These are phyloP conservation scores for Malus hybrid DNA, from an alignment of 331 rosid genomes.

Conservation along the genomic window DNA sequence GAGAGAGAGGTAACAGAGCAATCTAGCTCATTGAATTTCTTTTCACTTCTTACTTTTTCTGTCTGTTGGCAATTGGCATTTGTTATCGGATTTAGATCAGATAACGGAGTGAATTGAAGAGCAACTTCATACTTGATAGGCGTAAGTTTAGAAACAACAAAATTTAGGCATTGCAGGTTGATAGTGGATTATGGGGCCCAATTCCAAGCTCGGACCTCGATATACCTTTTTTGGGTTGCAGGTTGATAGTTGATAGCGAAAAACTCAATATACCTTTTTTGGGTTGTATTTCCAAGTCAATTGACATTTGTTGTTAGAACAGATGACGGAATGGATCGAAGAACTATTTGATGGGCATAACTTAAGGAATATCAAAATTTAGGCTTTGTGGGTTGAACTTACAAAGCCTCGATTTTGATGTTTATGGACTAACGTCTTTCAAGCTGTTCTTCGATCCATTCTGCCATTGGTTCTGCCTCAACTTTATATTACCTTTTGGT, in stretches of 20 bases:
- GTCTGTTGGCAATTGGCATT: neutral
- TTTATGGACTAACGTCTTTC: neutral
- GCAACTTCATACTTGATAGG: neutral
- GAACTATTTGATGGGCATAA: neutral
- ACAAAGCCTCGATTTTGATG: neutral
- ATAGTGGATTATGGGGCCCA: neutral
- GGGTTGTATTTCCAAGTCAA: neutral
- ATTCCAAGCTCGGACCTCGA: neutral
- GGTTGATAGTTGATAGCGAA: too few relatives aligned
- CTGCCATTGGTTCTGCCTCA: neutral
- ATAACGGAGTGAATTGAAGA: neutral
- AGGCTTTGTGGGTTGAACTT: too few relatives aligned
- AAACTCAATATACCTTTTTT: too few relatives aligned
- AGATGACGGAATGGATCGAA: neutral
- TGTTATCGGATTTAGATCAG: neutral
- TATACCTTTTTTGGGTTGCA: neutral
- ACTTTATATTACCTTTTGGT: neutral
- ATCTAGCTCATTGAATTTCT: neutral
- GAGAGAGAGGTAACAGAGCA: constrained; percentile 83
- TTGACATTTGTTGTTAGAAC: neutral
- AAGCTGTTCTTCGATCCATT: neutral
- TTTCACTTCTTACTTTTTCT: neutral
- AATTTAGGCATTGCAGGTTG: neutral
- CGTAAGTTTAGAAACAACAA: neutral
- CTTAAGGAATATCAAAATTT: neutral